Evolutionary conservation across 106 monocot species (phyloP).

Genomic region (Ottelia alismoides): DNA sequence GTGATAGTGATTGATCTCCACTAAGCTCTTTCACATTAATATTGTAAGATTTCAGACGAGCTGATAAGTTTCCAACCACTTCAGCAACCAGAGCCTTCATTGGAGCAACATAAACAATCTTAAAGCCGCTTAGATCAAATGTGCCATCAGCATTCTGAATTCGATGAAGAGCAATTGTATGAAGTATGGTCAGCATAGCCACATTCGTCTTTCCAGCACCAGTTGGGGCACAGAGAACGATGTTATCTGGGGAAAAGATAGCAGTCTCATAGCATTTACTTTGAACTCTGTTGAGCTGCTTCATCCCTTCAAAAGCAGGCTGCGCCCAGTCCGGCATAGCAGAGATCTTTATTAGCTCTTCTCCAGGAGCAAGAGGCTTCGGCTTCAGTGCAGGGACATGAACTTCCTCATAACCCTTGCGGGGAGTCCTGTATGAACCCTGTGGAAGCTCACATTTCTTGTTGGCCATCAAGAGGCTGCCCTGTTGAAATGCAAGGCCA

Average conservation of each 20-base stretch:
- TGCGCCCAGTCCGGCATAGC: constrained; percentile 76
- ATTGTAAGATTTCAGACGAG: constrained; percentile 59
- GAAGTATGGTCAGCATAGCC: constrained; percentile 86
- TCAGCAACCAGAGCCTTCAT: constrained; percentile 99
- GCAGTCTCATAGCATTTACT: constrained; percentile 77
- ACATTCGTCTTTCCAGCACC: constrained; percentile 98
- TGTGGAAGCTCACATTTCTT: constrained; percentile 80
- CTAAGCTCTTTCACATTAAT: constrained; percentile 85
- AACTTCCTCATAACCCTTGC: constrained; percentile 94
- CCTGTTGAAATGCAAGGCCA: constrained; percentile 66
- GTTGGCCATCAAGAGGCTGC: constrained; percentile 81
- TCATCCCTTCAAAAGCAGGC: constrained; percentile 90
- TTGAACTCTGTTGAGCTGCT: constrained; percentile 85
- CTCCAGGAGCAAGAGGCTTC: constrained; percentile 46
- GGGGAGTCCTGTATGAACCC: constrained; percentile 61
- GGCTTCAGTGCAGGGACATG: constrained; percentile 77
- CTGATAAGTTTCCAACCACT: constrained; percentile 80
- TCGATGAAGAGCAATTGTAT: constrained; percentile 62
- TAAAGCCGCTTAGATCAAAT: constrained; percentile 53
- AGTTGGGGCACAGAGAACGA: constrained; percentile 89
- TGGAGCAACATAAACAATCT: constrained; percentile 95
- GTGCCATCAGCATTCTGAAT: constrained; percentile 35
- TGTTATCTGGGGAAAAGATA: constrained; percentile 59
- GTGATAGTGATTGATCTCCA: constrained; percentile 79
- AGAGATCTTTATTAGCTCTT: constrained; percentile 72